These are phyloP conservation scores for Rutstroemia sp. DNA, from an alignment of 2,329 filamentous ascomycete genomes.

Conservation along the genomic window DNA sequence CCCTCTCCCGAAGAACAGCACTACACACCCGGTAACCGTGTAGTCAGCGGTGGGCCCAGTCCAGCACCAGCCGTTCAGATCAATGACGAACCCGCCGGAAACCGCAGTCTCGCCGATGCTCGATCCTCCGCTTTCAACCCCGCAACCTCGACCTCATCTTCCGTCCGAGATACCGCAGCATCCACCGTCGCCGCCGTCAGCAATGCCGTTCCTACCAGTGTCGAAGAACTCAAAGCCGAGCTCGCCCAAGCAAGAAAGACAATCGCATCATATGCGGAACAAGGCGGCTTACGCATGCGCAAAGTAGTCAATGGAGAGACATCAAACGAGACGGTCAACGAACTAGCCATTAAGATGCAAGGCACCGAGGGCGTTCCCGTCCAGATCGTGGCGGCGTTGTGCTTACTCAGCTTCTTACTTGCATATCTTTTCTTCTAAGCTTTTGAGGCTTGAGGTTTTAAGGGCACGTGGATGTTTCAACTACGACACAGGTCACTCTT, in stretches of 20 bases:
- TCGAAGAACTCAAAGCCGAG: conserved; percentile 62
- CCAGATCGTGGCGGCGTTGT: conserved; percentile 74
- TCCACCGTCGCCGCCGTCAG: conserved; percentile 35
- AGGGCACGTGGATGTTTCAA: too few species aligned
- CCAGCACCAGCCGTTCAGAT: conserved; percentile 35
- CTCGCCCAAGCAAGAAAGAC: conserved; percentile 68
- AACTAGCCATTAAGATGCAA: conserved; percentile 44
- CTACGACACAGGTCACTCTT: background rate
- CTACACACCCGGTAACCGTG: conserved; percentile 28
- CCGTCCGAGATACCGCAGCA: conserved; percentile 15
- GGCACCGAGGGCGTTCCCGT: conserved; percentile 67
- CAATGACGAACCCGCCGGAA: conserved; percentile 35
- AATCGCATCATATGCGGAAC: conserved; percentile 61
- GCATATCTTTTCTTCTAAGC: conserved; percentile 92
- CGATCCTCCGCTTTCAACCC: conserved; percentile 66
- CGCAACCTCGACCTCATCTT: conserved; percentile 38
- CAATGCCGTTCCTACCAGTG: conserved; percentile 37
- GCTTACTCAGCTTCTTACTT: conserved; percentile 83
- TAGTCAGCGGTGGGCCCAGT: conserved; percentile 14
- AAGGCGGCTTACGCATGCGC: conserved; percentile 70
- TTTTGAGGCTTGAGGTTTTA: background rate
- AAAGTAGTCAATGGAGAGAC: conserved; percentile 56
- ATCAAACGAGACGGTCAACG: conserved; percentile 38
- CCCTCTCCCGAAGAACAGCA: conserved; percentile 38
- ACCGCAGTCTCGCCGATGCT: conserved; percentile 42